Conservation (phyloP, 2,329 filamentous ascomycete genomes). For the Aspergillus ibericus region DNA sequence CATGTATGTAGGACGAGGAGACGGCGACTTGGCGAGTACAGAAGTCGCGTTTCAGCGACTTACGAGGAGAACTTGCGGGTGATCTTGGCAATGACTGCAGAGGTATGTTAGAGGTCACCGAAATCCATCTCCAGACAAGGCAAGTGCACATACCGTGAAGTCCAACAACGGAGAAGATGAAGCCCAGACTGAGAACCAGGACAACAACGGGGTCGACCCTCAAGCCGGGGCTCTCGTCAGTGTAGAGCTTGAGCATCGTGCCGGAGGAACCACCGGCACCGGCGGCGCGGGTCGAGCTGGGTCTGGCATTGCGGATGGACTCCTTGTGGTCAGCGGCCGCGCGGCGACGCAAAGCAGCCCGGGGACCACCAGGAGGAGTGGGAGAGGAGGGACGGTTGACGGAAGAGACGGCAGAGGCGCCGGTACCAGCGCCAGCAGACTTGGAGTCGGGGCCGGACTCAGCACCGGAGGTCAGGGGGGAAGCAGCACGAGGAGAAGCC, state of each 20-base stretch:
- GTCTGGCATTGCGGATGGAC: slow-evolving; percentile 89
- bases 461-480: slow-evolving; percentile 46
- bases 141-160: slow-evolving; percentile 77
- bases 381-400: slow-evolving; percentile 80
- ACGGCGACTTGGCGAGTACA: neutral
- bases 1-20: neutral
- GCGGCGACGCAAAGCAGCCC: slow-evolving; percentile 91
- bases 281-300: slow-evolving; percentile 86
- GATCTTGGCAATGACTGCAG: slow-evolving; percentile 86
- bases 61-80: slow-evolving; percentile 78
- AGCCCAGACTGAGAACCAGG: slow-evolving; percentile 90
- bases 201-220: slow-evolving; percentile 99
- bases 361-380: slow-evolving; percentile 86
- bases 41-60: slow-evolving; percentile 12
- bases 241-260: slow-evolving; percentile 99
- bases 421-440: slow-evolving; percentile 41
- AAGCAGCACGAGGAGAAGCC: slow-evolving; percentile 44
- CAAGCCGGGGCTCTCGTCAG: slow-evolving; percentile 93
- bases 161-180: slow-evolving; percentile 98
- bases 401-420: slow-evolving; percentile 63
- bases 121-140: neutral
- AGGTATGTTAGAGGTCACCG: slow-evolving; percentile 19
- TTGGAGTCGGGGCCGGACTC: slow-evolving; percentile 48
- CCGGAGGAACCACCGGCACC: slow-evolving; percentile 94
- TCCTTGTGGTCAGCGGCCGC: slow-evolving; percentile 97